Conservation (phyloP, 2,329 filamentous ascomycete genomes). For the Microdochium trichocladiopsis region DNA sequence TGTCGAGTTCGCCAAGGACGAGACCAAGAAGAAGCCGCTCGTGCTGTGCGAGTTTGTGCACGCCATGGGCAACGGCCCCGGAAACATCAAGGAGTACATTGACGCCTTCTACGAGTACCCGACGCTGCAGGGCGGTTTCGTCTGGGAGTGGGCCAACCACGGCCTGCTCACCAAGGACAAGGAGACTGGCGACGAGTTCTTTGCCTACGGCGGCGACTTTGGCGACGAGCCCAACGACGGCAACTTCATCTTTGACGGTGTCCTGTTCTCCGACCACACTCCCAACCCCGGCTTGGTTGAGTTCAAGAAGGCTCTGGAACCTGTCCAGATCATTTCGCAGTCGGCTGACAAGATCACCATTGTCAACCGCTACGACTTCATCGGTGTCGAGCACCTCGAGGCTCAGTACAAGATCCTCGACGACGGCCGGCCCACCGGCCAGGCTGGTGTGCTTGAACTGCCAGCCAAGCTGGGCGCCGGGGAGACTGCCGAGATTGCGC, state of each 20-base stretch:
- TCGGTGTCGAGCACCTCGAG: slow-evolving; percentile 29
- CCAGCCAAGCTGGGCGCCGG: slow-evolving; percentile 16
- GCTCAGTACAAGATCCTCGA: slow-evolving; percentile 19
- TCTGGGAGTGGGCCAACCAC: slow-evolving; percentile 56
- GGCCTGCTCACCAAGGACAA: slow-evolving; percentile 34
- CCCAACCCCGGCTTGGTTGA: slow-evolving; percentile 34
- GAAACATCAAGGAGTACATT: slow-evolving; percentile 57
- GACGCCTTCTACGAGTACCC: slow-evolving; percentile 52
- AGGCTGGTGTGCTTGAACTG: slow-evolving; percentile 14
- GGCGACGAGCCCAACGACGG: slow-evolving; percentile 48
- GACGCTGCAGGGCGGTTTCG: slow-evolving; percentile 52
- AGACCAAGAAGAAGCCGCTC: slow-evolving; percentile 38
- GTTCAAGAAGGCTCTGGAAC: slow-evolving; percentile 39
- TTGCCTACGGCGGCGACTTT: slow-evolving; percentile 50
- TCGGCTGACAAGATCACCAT: slow-evolving; percentile 19
- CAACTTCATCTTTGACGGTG: slow-evolving; percentile 46
- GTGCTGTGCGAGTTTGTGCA: slow-evolving; percentile 43
- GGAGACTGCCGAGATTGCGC: slow-evolving; percentile 13
- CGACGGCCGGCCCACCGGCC: slow-evolving; percentile 14
- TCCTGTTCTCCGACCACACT: slow-evolving; percentile 37
- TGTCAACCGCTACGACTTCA: slow-evolving; percentile 33
- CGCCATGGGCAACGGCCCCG: slow-evolving; percentile 64
- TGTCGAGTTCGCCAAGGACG: slow-evolving; percentile 25
- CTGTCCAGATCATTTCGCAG: slow-evolving; percentile 33
- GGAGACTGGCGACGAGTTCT: slow-evolving; percentile 33